Conservation (phyloP, 163 green algal species). For the Dunaliella salina region DNA sequence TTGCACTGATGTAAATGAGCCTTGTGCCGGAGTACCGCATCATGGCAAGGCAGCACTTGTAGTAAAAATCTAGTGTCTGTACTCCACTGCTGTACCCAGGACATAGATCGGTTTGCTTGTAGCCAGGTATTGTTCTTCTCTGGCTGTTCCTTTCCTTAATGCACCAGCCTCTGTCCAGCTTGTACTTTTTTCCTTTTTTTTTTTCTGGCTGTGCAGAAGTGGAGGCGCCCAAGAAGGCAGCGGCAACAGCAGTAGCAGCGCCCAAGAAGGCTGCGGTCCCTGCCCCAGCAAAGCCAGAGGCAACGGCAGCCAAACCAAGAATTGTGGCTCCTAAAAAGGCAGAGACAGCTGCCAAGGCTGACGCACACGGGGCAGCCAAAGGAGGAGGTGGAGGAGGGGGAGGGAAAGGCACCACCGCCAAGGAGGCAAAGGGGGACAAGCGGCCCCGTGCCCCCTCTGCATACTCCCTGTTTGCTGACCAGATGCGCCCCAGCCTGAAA, state of each 20-base stretch:
- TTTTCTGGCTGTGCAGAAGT: neutral
- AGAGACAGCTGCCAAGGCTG: neutral
- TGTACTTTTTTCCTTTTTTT: too few species aligned
- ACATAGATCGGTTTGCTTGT: too few species aligned
- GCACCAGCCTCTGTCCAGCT: too few species aligned
- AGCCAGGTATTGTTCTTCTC: too few species aligned
- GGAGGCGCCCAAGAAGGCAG: neutral
- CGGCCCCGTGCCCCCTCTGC: neutral
- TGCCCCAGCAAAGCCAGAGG: neutral
- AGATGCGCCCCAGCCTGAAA: neutral
- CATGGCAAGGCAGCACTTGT: too few species aligned
- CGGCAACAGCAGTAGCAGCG: neutral
- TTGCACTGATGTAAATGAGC: too few species aligned
- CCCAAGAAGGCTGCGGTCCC: neutral
- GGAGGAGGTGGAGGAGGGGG: too few species aligned
- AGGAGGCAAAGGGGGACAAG: neutral
- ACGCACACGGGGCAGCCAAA: neutral
- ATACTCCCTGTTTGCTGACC: neutral
- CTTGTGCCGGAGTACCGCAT: too few species aligned
- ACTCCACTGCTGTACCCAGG: too few species aligned
- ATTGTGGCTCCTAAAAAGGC: neutral
- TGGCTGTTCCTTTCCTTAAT: too few species aligned
- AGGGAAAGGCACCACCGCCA: neutral
- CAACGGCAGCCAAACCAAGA: neutral
- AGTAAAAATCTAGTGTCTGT: too few species aligned